Base-by-base conservation (phyloP, 129 eudicot genomes). In the Oenanthe sinensis region DNA sequence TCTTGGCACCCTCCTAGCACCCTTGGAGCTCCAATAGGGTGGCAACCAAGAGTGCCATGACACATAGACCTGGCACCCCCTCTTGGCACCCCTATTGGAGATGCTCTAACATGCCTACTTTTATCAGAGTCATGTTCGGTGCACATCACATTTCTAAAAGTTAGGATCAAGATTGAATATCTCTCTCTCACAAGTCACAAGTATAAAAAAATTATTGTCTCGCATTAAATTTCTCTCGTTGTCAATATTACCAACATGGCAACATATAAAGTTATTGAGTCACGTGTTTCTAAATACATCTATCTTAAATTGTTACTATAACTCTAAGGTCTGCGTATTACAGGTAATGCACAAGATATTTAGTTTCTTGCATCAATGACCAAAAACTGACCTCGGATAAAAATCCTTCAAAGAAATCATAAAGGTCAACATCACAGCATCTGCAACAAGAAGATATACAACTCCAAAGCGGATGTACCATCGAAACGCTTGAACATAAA, bases 401-500 rank as follows among this genome's bases (percentile, higher is more conserved):
- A 72, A 85, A 19, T 92, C 89, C 81, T 55, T 81, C 77, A 90
- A 87, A 5, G 99, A 86, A 76, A 90, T 86, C 79, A 89, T 79
- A 63, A 90, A 83, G 78, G 86, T 88, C 68, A 92, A 83, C 88
- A 88, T 86, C 44, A 90, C 99, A 74, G 75, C 86, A 81, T 96
- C 94, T 77, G 91, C 99, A 28, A 96, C 91, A 83, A 92, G 79
- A 54, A 82, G 87, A 77, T 96, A 96, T 42, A 90, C 42, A 37
- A 92, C 90, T n/a, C 92, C 97, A 79, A 96, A 96, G 30, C 99
- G 76, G 80, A 92, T 90, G 83, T 83, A 88, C 99, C 99, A 92
- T 33, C 95, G 89, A 15, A 90, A 86, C 74, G 89, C 96, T 74
- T 90, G 79, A 37, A 96, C 80, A 79, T 96, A 96, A 20, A 92